These are phyloP conservation scores for Musa itinerans DNA, from an alignment of 176 grass and related monocot genomes.

Conservation along the genomic window DNA sequence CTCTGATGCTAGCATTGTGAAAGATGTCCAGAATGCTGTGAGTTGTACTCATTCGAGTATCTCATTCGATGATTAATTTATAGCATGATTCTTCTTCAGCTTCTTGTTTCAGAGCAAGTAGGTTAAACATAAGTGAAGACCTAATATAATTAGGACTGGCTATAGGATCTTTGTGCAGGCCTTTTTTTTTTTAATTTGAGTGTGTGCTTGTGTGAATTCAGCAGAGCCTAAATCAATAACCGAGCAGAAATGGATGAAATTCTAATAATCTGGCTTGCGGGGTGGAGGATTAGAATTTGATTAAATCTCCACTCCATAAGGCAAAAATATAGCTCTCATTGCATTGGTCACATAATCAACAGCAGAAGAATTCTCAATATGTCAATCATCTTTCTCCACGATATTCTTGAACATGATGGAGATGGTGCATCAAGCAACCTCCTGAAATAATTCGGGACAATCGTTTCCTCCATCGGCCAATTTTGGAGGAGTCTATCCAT, in stretches of 20 bases:
- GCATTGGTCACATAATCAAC: neutral
- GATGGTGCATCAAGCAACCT: neutral
- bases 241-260: too few species aligned
- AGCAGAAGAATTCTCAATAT: neutral
- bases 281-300: neutral
- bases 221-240: too few species aligned
- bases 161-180: too few species aligned
- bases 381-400: neutral
- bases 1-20: conserved; percentile 49
- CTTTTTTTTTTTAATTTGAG: too few species aligned
- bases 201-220: too few species aligned
- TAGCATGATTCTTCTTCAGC: neutral
- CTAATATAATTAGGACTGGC: too few species aligned
- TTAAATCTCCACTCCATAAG: neutral
- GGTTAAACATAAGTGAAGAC: too few species aligned
- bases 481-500: neutral
- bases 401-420: neutral
- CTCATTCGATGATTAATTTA: neutral
- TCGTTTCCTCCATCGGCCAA: neutral
- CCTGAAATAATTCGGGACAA: neutral
- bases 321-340: neutral
- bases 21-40: conserved; percentile 55
- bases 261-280: too few species aligned
- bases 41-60: conserved; percentile 18
- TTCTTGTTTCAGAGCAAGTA: neutral